Conservation (phyloP, 768 basidiomycete species). For the Termitomyces sp. region DNA sequence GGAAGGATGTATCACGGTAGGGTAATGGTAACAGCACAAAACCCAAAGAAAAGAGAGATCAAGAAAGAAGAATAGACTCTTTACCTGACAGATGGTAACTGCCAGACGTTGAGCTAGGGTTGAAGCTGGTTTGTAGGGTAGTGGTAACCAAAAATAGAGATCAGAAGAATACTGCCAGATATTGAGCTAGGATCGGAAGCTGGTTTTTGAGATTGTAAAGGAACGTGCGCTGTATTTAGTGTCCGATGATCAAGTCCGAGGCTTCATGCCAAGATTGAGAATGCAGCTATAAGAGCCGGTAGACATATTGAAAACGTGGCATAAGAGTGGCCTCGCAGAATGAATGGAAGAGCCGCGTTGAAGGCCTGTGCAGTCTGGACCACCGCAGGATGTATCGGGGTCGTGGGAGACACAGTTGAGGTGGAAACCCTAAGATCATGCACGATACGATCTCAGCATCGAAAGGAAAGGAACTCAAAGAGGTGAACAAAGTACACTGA, state of each 20-base stretch:
- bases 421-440: neutral
- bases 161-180: too few species aligned
- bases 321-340: neutral
- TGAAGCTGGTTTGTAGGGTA: neutral
- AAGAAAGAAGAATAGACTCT: neutral
- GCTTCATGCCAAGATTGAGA: constrained; percentile 1
- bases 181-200: neutral
- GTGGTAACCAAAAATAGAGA: too few species aligned
- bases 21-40: neutral
- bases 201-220: neutral
- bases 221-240: neutral
- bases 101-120: neutral
- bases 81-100: neutral
- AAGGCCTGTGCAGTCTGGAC: neutral
- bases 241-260: neutral
- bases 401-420: neutral
- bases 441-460: neutral
- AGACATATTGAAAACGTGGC: neutral
- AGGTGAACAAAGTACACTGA: neutral
- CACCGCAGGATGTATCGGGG: neutral
- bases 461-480: neutral
- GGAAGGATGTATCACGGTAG: neutral
- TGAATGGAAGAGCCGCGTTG: constrained; percentile 3
- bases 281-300: constrained; percentile 1
- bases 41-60: neutral